Percentiles rank a stretch among this genome's conserved stretches.
These are phyloP conservation scores for Sporisorium scitamineum DNA, from an alignment of 1,284 basidiomycete genomes.

Conservation along the genomic window DNA sequence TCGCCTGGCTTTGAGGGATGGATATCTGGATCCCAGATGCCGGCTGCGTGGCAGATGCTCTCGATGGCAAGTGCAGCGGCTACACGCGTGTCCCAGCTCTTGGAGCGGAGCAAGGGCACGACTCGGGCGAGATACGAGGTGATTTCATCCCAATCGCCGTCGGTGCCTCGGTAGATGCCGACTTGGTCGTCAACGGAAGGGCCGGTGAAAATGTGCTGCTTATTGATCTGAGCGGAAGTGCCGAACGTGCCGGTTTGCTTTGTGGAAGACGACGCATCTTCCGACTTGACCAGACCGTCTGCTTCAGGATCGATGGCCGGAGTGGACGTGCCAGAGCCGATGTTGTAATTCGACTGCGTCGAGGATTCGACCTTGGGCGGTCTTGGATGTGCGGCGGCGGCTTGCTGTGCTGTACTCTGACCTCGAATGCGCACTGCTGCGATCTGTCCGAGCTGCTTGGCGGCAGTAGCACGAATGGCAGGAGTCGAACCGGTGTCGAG, in stretches of 20 bases:
- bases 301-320: constrained; percentile 40
- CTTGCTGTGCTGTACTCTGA: constrained; percentile 43
- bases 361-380: constrained; percentile 19
- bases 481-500: constrained; percentile 89
- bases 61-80: constrained; percentile 87
- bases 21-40: constrained; percentile 76
- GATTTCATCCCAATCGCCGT: constrained; percentile 78
- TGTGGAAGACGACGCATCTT: constrained; percentile 18
- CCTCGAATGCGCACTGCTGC: constrained; percentile 74
- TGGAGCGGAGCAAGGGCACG: constrained; percentile 86
- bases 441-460: constrained; percentile 89
- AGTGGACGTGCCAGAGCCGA: constrained; percentile 39
- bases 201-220: constrained; percentile 41
- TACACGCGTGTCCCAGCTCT: constrained; percentile 84
- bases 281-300: constrained; percentile 36
- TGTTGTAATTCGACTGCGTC: constrained; percentile 2
- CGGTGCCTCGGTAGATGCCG: constrained; percentile 70
- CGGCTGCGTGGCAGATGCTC: constrained; percentile 84
- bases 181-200: constrained; percentile 28
- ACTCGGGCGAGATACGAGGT: constrained; percentile 74
- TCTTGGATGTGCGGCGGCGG: constrained; percentile 24
- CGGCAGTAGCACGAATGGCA: constrained; percentile 87
- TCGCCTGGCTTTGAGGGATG: constrained; percentile 41
- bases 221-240: constrained; percentile 44
- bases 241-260: constrained; percentile 36